Conservation (phyloP, 306 rosid genomes). For the Heteromeles arbutifolia region DNA sequence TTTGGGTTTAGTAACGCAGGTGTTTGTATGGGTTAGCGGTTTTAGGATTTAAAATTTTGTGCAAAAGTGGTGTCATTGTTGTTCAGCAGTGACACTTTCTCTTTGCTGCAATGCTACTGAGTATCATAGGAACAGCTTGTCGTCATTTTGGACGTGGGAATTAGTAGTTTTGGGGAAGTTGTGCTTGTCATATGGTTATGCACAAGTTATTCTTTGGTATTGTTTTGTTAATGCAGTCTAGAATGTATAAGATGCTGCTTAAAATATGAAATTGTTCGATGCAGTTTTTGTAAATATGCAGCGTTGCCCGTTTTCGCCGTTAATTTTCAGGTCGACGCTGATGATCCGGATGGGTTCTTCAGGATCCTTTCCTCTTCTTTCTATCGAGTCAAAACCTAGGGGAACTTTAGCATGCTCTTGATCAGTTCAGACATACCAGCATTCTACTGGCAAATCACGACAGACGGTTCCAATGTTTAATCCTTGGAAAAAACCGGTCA, state of each 20-base stretch:
- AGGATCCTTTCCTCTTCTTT: constrained; percentile 84
- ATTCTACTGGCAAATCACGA: not conserved
- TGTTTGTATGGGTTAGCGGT: too few species aligned
- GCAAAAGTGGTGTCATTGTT: too few species aligned
- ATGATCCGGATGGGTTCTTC: constrained; percentile 93
- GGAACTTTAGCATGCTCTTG: not conserved
- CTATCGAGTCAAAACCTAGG: constrained; percentile 35
- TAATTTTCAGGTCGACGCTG: constrained; percentile 69
- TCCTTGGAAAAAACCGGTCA: not conserved
- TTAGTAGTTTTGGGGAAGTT: too few species aligned
- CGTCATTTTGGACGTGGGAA: too few species aligned
- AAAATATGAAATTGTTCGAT: not conserved
- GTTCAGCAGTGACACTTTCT: too few species aligned
- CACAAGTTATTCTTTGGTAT: not conserved
- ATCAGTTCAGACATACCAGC: not conserved
- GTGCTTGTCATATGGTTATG: too few species aligned
- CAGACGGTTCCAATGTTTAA: not conserved
- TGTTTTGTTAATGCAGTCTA: not conserved
- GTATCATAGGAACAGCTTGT: too few species aligned
- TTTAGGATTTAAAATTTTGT: too few species aligned
- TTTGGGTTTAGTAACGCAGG: too few species aligned
- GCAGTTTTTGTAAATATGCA: not conserved
- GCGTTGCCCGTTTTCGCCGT: constrained; percentile 11
- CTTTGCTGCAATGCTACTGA: too few species aligned
- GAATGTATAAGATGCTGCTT: too few species aligned